Evolutionary conservation across 2,329 filamentous ascomycete species (phyloP).

Genomic region (Aspergillus terreus): DNA sequence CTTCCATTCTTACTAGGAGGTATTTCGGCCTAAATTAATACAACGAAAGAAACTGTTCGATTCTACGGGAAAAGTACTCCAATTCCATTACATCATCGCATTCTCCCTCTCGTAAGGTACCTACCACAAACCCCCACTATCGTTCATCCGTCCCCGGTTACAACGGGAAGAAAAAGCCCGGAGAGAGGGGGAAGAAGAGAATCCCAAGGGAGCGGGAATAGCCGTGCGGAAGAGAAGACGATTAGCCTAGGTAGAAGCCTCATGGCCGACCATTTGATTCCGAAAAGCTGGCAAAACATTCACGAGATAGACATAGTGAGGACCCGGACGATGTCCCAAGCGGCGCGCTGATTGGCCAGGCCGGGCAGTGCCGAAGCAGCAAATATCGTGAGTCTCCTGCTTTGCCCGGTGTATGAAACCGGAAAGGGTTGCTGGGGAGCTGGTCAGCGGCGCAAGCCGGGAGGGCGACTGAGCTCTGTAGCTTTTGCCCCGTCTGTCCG

Average conservation of each 20-base stretch:
- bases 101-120: background rate
- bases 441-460: slow-evolving; percentile 30
- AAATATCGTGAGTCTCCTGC: slow-evolving; percentile 38
- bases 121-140: background rate
- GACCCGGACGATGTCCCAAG: slow-evolving; percentile 18
- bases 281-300: slow-evolving; percentile 27
- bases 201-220: background rate
- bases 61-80: too few species aligned
- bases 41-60: too few species aligned
- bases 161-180: background rate
- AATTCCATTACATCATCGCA: slow-evolving; percentile 15
- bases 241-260: slow-evolving; percentile 21
- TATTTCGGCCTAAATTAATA: too few species aligned
- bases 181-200: background rate
- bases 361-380: slow-evolving; percentile 26
- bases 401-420: slow-evolving; percentile 44
- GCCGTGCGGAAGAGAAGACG: background rate
- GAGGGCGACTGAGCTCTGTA: slow-evolving; percentile 15
- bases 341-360: slow-evolving; percentile 25
- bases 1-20: background rate
- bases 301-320: slow-evolving; percentile 22
- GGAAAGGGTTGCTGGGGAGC: slow-evolving; percentile 31
- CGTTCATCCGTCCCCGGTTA: background rate
- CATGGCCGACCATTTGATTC: slow-evolving; percentile 6
- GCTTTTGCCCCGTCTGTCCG: slow-evolving; percentile 25